Conservation (phyloP, 768 basidiomycete genomes). For the Boletus vinaceobasis region DNA sequence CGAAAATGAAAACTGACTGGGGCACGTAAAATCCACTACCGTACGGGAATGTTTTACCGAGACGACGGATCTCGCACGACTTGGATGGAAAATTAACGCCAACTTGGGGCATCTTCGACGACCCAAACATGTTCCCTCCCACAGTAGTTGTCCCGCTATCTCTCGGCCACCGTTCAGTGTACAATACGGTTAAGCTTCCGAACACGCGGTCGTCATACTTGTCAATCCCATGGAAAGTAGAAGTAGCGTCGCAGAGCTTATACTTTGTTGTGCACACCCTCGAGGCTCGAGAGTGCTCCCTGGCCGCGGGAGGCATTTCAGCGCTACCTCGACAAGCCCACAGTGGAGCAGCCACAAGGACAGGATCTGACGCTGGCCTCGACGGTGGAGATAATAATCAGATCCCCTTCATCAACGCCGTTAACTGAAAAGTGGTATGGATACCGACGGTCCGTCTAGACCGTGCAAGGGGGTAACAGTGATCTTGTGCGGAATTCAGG, state of each 20-base stretch:
- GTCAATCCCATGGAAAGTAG: neutral
- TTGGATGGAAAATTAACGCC: neutral
- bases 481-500: neutral
- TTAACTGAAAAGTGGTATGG: neutral
- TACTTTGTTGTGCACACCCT: neutral
- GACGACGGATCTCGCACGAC: neutral
- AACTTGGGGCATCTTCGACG: neutral
- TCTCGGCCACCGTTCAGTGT: neutral
- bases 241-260: neutral
- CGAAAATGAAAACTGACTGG: neutral
- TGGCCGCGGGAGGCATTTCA: neutral
- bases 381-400: too few species aligned
- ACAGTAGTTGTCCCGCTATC: neutral
- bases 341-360: neutral
- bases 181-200: neutral
- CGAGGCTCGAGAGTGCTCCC: neutral
- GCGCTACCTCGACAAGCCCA: neutral
- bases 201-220: neutral
- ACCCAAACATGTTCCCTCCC: neutral
- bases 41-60: neutral
- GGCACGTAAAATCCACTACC: neutral
- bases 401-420: too few species aligned
- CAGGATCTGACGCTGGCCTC: too few species aligned
- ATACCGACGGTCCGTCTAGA: too few species aligned
- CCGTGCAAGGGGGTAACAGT: too few species aligned